Conservation (phyloP, 1,284 basidiomycete genomes). For the Malassezia japonica region DNA sequence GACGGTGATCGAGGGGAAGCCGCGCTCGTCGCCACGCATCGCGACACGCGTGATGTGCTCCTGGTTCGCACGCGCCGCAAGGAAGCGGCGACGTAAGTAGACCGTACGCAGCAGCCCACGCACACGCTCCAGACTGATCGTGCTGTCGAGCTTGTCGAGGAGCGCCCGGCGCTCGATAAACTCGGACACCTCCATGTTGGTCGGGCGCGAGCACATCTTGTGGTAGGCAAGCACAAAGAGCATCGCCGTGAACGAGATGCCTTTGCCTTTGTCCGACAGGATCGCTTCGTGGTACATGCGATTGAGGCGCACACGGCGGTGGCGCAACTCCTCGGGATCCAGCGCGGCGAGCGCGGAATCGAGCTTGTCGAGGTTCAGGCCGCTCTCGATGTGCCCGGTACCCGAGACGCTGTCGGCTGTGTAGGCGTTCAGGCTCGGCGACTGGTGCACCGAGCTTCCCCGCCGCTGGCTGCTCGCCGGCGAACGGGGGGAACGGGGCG, state of each 20-base stretch:
- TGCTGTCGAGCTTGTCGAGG: slow-evolving; percentile 34
- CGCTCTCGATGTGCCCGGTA: slow-evolving; percentile 12
- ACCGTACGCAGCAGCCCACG: slow-evolving; percentile 32
- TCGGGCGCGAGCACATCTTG: slow-evolving; percentile 73
- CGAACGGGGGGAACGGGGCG: neutral
- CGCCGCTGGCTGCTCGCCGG: neutral
- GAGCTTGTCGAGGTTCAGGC: slow-evolving; percentile 25
- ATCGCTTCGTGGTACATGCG: slow-evolving; percentile 42
- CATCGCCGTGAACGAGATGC: slow-evolving; percentile 87
- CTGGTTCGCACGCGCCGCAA: slow-evolving; percentile 17
- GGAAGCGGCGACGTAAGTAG: slow-evolving; percentile 33
- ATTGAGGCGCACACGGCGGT: slow-evolving; percentile 35
- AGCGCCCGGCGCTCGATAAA: slow-evolving; percentile 34
- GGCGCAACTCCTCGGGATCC: slow-evolving; percentile 27
- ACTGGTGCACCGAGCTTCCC: neutral
- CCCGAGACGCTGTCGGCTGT: neutral
- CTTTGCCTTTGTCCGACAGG: slow-evolving; percentile 55
- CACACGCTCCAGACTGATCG: slow-evolving; percentile 35
- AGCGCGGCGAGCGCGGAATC: slow-evolving; percentile 16
- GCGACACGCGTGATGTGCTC: slow-evolving; percentile 3
- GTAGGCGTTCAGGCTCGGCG: neutral
- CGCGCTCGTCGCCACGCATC: slow-evolving; percentile 5
- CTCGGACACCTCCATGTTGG: slow-evolving; percentile 39
- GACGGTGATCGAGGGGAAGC: slow-evolving; percentile 17
- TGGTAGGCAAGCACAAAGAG: slow-evolving; percentile 78